Percentiles rank a stretch among this genome's conserved stretches.
These are phyloP conservation scores for Terfezia boudieri DNA, from an alignment of 495 filamentous ascomycete species.

Conservation along the genomic window DNA sequence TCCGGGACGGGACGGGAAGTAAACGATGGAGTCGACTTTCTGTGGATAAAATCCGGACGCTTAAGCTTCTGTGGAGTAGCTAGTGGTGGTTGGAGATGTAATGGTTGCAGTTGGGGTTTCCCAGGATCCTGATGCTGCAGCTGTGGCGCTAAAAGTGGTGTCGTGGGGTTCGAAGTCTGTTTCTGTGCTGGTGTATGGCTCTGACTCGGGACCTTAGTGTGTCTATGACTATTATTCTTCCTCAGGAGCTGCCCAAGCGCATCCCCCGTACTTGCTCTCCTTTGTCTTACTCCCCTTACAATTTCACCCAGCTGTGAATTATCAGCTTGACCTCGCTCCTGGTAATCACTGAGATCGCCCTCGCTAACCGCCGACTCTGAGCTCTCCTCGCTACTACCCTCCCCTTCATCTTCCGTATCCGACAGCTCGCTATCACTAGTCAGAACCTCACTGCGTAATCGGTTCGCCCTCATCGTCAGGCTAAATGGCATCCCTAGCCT, in stretches of 20 bases:
- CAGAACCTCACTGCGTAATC: slow-evolving; percentile 41
- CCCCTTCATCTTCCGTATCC: background rate
- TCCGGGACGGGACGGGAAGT: slow-evolving; percentile 54
- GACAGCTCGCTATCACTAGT: slow-evolving; percentile 7
- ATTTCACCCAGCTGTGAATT: too few species aligned
- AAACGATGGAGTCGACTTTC: slow-evolving; percentile 35
- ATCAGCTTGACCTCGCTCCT: background rate
- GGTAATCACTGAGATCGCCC: slow-evolving; percentile 27
- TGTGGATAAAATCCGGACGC: slow-evolving; percentile 29
- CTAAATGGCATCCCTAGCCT: slow-evolving; percentile 34
- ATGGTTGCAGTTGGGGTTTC: too few species aligned
- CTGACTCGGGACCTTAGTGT: too few species aligned
- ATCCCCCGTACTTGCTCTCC: background rate
- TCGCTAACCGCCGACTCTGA: slow-evolving; percentile 28
- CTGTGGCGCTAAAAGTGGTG: background rate
- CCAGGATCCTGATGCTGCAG: background rate
- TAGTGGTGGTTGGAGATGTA: too few species aligned
- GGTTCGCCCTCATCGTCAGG: slow-evolving; percentile 58
- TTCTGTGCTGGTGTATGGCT: background rate
- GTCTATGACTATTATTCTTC: background rate
- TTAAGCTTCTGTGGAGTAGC: slow-evolving; percentile 2
- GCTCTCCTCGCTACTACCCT: slow-evolving; percentile 24
- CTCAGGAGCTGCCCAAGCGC: background rate
- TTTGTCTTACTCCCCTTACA: background rate
- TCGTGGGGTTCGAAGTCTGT: background rate